These are phyloP conservation scores for Hypoxylon trugodes DNA, from an alignment of 495 filamentous ascomycete species.

Conservation along the genomic window DNA sequence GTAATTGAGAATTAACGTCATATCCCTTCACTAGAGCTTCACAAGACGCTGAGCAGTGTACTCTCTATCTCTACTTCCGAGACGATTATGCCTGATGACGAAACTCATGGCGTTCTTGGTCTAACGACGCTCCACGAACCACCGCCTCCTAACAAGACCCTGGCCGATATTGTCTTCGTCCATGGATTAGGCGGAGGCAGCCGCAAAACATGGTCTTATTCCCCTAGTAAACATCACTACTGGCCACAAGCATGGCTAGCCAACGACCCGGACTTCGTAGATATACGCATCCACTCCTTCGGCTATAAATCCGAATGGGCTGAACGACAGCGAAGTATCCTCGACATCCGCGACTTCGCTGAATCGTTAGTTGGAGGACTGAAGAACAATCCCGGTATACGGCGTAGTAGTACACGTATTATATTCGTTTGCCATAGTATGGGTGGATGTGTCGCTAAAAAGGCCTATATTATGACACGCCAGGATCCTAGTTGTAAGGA, in stretches of 20 bases:
- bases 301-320: conserved; percentile 46
- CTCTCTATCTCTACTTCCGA: conserved; percentile 1
- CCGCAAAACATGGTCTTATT: conserved; percentile 44
- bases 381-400: conserved; percentile 44
- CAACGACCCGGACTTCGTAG: conserved; percentile 36
- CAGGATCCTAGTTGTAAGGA: conserved; percentile 39
- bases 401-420: conserved; percentile 44
- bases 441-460: conserved; percentile 65
- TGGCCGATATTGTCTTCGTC: conserved; percentile 52
- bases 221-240: conserved; percentile 31
- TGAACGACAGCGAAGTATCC: conserved; percentile 42
- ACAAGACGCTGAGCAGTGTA: conserved; percentile 8
- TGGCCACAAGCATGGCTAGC: conserved; percentile 48
- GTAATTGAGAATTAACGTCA: neutral
- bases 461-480: conserved; percentile 44
- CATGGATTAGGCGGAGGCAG: conserved; percentile 47
- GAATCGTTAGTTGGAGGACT: conserved; percentile 52
- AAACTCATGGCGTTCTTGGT: conserved; percentile 37
- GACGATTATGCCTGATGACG: conserved; percentile 7
- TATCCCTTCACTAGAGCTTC: conserved; percentile 4
- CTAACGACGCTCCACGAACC: conserved; percentile 49
- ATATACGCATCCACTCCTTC: conserved; percentile 41
- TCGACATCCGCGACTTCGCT: conserved; percentile 57
- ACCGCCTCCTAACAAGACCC: conserved; percentile 17
- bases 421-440: conserved; percentile 62